Conservation (phyloP, 768 basidiomycete species). For the Agrocybe chaxingu region DNA sequence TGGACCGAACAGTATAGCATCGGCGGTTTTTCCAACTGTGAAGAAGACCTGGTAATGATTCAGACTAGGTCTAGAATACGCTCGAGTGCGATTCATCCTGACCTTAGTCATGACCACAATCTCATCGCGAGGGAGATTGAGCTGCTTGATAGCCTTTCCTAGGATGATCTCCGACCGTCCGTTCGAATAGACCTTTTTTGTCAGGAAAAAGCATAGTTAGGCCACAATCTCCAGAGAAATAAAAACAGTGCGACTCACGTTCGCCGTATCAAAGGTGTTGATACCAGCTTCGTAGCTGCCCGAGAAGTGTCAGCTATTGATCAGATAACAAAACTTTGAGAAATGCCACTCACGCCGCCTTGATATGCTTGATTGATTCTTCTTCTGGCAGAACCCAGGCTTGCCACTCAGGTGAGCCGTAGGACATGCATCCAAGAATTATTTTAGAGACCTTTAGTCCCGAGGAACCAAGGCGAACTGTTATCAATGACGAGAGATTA, state of each 20-base stretch:
- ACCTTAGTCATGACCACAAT: constrained; percentile 81
- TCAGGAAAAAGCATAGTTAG: neutral
- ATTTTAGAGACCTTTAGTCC: constrained; percentile 63
- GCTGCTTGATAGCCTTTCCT: constrained; percentile 68
- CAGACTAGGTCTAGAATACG: neutral
- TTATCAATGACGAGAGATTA: neutral
- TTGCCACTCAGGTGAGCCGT: constrained; percentile 52
- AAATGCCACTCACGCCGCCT: constrained; percentile 32
- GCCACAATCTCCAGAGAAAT: neutral
- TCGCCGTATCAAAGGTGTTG: constrained; percentile 59
- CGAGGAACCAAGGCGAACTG: constrained; percentile 45
- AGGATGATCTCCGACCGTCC: constrained; percentile 64
- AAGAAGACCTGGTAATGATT: constrained; percentile 33
- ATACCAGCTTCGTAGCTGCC: constrained; percentile 59
- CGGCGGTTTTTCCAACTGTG: constrained; percentile 24
- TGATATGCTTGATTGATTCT: constrained; percentile 51
- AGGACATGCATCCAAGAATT: constrained; percentile 64
- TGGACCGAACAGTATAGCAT: constrained; percentile 5
- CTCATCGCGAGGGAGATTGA: constrained; percentile 66
- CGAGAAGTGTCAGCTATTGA: neutral
- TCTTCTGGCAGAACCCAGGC: constrained; percentile 44
- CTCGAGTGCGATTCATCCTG: neutral
- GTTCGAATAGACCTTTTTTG: constrained; percentile 55
- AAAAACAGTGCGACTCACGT: constrained; percentile 25
- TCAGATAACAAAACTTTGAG: neutral